phyloP scores from a whole-genome alignment of 208 protist genomes.

The Leishmania gerbilli region DNA sequence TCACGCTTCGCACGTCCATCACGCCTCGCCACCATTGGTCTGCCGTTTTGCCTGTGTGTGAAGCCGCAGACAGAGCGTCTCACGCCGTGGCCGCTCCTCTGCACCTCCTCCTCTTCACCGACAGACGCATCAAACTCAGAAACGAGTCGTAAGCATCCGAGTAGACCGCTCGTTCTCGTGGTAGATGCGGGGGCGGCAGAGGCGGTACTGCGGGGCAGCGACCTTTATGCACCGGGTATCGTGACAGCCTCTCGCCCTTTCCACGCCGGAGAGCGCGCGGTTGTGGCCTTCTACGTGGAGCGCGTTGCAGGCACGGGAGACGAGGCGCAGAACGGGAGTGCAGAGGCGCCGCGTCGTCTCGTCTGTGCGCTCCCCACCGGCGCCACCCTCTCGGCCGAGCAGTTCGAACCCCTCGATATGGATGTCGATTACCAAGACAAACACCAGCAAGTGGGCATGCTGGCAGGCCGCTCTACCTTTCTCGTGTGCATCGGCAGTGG shows the following conservation, averaged over 20 bases:
- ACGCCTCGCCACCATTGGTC: slow-evolving; percentile 6
- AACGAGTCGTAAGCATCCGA: neutral
- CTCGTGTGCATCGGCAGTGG: slow-evolving; percentile 43
- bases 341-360: slow-evolving; percentile 1
- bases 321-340: neutral
- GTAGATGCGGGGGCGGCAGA: slow-evolving; percentile 84
- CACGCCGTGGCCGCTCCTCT: slow-evolving; percentile 14
- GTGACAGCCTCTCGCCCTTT: slow-evolving; percentile 35
- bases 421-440: neutral
- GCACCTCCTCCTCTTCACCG: neutral
- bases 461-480: slow-evolving; percentile 9
- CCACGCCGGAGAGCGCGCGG: slow-evolving; percentile 27
- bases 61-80: slow-evolving; percentile 5
- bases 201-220: slow-evolving; percentile 85
- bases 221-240: slow-evolving; percentile 84
- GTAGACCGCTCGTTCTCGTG: slow-evolving; percentile 40
- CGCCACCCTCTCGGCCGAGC: slow-evolving; percentile 11
- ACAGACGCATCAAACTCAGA: neutral
- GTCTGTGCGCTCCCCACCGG: slow-evolving; percentile 20
- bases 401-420: slow-evolving; percentile 6
- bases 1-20: slow-evolving; percentile 9
- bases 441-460: neutral
- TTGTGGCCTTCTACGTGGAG: slow-evolving; percentile 35
- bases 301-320: neutral
- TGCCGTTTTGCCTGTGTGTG: slow-evolving; percentile 30